phyloP scores from a whole-genome alignment of 1,284 basidiomycete genomes.

The Athelia psychrophila region DNA sequence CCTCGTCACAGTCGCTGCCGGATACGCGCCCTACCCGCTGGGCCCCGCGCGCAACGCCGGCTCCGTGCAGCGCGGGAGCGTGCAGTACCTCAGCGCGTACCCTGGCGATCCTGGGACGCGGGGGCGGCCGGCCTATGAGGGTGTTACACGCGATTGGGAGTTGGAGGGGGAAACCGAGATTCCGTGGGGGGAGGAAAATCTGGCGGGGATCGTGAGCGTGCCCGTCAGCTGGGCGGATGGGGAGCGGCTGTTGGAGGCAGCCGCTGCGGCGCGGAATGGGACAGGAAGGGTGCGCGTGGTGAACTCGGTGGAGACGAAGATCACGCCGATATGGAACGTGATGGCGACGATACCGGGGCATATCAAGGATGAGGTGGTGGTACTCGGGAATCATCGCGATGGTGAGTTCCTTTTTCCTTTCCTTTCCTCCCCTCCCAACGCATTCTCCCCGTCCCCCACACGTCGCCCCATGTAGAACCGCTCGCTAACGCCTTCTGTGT shows the following conservation, averaged over 20 bases:
- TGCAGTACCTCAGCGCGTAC: conserved; percentile 80
- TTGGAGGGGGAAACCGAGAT: background rate
- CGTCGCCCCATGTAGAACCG: no score
- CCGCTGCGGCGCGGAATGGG: conserved; percentile 33
- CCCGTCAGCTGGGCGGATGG: conserved; percentile 76
- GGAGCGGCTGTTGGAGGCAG: conserved; percentile 56
- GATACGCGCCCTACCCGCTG: conserved; percentile 75
- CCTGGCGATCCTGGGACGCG: conserved; percentile 89
- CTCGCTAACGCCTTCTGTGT: no score
- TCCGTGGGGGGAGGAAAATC: conserved; percentile 55
- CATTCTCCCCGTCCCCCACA: no score
- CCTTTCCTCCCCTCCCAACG: background rate
- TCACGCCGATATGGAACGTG: conserved; percentile 86
- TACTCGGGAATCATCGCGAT: conserved; percentile 88
- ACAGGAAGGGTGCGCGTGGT: conserved; percentile 53
- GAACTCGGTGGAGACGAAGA: conserved; percentile 75
- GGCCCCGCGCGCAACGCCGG: conserved; percentile 88
- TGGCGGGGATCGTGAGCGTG: conserved; percentile 82
- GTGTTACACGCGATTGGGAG: conserved; percentile 54
- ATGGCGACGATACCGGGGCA: conserved; percentile 91
- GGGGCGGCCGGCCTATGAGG: conserved; percentile 83
- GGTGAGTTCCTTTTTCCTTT: conserved; percentile 48
- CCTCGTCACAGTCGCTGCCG: conserved; percentile 75
- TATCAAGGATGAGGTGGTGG: conserved; percentile 81
- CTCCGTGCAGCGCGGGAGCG: conserved; percentile 84